phyloP scores from a whole-genome alignment of 2,329 filamentous ascomycete species.

The Blumeriella jaapii region DNA sequence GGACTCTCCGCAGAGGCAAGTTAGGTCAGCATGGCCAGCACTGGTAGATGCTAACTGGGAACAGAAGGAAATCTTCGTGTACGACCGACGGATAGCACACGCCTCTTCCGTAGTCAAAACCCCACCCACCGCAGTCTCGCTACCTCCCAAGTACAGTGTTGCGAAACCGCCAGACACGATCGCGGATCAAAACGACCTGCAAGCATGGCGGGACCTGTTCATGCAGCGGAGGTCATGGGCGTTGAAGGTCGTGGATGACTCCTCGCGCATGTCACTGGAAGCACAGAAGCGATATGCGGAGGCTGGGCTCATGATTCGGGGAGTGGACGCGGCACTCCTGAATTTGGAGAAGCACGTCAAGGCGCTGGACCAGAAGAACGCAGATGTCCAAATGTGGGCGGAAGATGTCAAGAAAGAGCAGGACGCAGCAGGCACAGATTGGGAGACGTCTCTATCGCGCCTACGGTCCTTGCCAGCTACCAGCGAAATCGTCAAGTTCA shows the following conservation, averaged over 20 bases:
- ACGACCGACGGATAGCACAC: conserved; percentile 68
- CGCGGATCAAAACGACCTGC: conserved; percentile 64
- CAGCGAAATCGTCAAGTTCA: conserved; percentile 52
- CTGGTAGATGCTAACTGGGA: conserved; percentile 12
- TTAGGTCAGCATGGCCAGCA: neutral
- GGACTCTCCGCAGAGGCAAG: conserved; percentile 68
- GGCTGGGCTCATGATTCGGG: conserved; percentile 66
- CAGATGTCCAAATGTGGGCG: conserved; percentile 61
- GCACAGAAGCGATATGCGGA: conserved; percentile 58
- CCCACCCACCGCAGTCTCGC: conserved; percentile 37
- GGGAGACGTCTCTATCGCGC: conserved; percentile 57
- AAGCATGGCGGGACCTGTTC: conserved; percentile 84
- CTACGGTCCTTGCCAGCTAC: conserved; percentile 55
- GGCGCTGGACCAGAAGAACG: conserved; percentile 58
- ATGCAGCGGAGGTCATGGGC: conserved; percentile 74
- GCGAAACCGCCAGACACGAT: conserved; percentile 73
- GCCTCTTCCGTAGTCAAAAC: conserved; percentile 35
- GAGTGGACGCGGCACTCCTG: conserved; percentile 71
- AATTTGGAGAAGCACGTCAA: conserved; percentile 71
- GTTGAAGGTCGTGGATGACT: conserved; percentile 55
- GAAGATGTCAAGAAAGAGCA: conserved; percentile 58
- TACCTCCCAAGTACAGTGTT: conserved; percentile 43
- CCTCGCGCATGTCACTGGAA: conserved; percentile 49
- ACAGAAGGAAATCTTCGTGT: conserved; percentile 82
- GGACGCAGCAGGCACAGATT: conserved; percentile 47